Evolutionary conservation across 2,329 filamentous ascomycete species (phyloP), one percentile per base, ranked within the genome.

Genomic region (Paecilomyces niveus): DNA sequence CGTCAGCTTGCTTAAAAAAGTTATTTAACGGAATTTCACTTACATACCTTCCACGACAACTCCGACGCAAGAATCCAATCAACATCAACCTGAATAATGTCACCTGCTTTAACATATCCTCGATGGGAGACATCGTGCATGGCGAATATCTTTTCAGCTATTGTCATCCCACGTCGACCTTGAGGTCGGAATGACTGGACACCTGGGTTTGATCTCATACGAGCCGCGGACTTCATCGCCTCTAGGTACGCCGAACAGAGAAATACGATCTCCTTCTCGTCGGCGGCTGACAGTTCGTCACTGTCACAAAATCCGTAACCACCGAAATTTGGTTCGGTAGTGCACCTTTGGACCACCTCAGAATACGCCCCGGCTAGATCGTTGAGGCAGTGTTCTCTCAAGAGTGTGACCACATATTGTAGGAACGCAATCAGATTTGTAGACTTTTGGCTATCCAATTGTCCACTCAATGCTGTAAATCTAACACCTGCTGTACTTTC

Each of bases 61-160:
- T 81, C 78, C 3, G 72, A 75, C 2, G 78, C 75, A 59, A 80
- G 71, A 52, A 79, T 70, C 77, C 78, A 81, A 60, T 81, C 78
- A 1, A 80, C 71, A 21, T 70, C 67, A 2, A 80, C 71, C 1
- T 74, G 69, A 13, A 80, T 74, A 3, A 74, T 68, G n/a, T 77
- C 73, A 0, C 77, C 77, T 0, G 76, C 64, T 33, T 61, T 59
- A 2, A 80, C 71, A 13, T 61, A 71, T 0, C 71, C 72, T 22
- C 65, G 67, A 1, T 66, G 63, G 1, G 67, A 63, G 1, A 77
- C 65, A 59, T 76, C 75, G 62, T 79, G 77, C 18, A 71, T 60
- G 0, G 77, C 76, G 61, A 80, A 76, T 49, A 80, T 78, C 65
- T 80, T 80, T 61, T 80, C 75, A 1, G 73, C 70, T 1, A 78